Evolutionary conservation across 2,329 filamentous ascomycete species (phyloP).

Genomic region (Exophiala oligosperma): DNA sequence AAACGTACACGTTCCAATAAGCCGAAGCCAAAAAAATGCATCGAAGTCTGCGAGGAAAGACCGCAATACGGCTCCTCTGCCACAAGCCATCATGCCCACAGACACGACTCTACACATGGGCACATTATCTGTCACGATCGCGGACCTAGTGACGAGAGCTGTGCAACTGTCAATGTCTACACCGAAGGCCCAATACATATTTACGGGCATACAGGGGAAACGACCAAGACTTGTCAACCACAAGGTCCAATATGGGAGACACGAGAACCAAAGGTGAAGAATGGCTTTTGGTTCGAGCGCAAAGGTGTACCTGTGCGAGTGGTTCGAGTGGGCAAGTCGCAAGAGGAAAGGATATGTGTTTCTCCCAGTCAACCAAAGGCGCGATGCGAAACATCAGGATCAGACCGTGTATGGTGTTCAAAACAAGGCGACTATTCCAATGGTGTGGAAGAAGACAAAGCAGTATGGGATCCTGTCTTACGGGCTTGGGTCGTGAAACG

Average conservation of each 20-base stretch:
- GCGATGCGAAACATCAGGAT: neutral
- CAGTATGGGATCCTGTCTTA: conserved; percentile 12
- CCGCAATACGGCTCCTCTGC: neutral
- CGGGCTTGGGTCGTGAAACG: conserved; percentile 16
- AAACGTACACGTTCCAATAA: neutral
- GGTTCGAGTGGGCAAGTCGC: neutral
- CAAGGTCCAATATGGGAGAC: neutral
- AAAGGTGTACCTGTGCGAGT: neutral
- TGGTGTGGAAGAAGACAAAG: conserved; percentile 11
- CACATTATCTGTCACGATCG: neutral
- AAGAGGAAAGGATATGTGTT: neutral
- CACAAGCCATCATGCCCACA: neutral
- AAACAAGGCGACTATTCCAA: neutral
- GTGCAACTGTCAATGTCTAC: neutral
- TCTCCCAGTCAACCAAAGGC: neutral
- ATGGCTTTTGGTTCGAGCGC: neutral
- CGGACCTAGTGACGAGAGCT: neutral
- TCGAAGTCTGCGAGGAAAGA: neutral
- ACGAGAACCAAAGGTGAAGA: neutral
- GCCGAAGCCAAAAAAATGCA: neutral
- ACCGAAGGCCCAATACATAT: neutral
- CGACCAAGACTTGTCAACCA: neutral
- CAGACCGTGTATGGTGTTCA: neutral
- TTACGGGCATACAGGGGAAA: neutral
- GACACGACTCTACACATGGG: neutral